Percentiles rank a stretch among this genome's conserved stretches.
These are phyloP conservation scores for Melanomma pulvis-pyrius DNA, from an alignment of 495 filamentous ascomycete species.

Conservation along the genomic window DNA sequence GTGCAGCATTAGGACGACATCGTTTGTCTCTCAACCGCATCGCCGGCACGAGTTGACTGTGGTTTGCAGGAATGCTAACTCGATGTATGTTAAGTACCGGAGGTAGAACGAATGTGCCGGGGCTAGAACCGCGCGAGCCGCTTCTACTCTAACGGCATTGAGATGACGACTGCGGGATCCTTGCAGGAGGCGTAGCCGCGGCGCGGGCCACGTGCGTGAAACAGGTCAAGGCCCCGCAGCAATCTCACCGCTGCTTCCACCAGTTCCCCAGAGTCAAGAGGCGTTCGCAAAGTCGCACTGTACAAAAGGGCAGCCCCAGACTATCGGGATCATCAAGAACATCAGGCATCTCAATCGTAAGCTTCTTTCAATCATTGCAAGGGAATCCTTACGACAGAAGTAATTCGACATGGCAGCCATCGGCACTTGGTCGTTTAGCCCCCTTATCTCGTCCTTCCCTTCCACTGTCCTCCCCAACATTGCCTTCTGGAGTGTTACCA, in stretches of 20 bases:
- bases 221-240: not conserved
- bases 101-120: conserved; percentile 1
- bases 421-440: conserved; percentile 27
- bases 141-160: not conserved
- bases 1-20: not conserved
- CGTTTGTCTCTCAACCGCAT: not conserved
- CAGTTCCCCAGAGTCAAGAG: not conserved
- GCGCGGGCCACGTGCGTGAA: not conserved
- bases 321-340: not conserved
- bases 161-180: not conserved
- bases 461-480: conserved; percentile 19
- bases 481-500: conserved; percentile 18
- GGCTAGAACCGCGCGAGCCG: not conserved
- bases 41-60: not conserved
- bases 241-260: not conserved
- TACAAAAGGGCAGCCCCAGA: not conserved
- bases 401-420: conserved; percentile 9
- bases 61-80: not conserved
- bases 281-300: not conserved
- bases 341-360: not conserved
- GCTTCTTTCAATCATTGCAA: not conserved
- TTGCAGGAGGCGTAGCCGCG: not conserved
- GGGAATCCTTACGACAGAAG: not conserved
- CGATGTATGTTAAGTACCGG: not conserved
- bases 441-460: conserved; percentile 19